These are phyloP conservation scores for Colletotrichum euphorbiae DNA, from an alignment of 2,329 filamentous ascomycete genomes.

Conservation along the genomic window DNA sequence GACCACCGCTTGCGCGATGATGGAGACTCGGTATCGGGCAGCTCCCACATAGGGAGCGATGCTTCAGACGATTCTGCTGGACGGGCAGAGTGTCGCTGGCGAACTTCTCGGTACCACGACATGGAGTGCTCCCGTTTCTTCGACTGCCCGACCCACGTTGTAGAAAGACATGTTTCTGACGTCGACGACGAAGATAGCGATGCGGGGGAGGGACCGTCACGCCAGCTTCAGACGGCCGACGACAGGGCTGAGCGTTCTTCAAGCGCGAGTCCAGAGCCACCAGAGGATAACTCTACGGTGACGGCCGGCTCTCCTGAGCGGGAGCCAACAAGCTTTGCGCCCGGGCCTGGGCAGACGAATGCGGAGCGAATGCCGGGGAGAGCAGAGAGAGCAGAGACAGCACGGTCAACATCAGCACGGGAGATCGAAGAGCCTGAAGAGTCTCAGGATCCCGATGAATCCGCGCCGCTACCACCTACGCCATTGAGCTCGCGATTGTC, in stretches of 20 bases:
- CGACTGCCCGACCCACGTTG: slow-evolving; percentile 61
- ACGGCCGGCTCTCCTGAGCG: slow-evolving; percentile 12
- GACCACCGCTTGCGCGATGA: slow-evolving; percentile 39
- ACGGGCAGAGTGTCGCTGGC: slow-evolving; percentile 51
- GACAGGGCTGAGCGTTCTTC: slow-evolving; percentile 5
- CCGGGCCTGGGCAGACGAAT: slow-evolving; percentile 35
- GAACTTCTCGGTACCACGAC: slow-evolving; percentile 52
- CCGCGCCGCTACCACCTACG: slow-evolving; percentile 33
- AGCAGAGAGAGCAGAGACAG: slow-evolving; percentile 19
- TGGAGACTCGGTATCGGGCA: slow-evolving; percentile 46
- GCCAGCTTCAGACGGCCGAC: slow-evolving; percentile 14
- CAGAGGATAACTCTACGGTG: not conserved
- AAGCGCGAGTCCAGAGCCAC: slow-evolving; percentile 3
- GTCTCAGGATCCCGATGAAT: slow-evolving; percentile 39
- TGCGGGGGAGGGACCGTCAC: slow-evolving; percentile 12
- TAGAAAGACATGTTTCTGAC: slow-evolving; percentile 53
- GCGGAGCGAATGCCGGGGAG: slow-evolving; percentile 18
- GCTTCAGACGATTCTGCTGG: slow-evolving; percentile 38
- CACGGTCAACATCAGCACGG: slow-evolving; percentile 38
- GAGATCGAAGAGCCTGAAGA: slow-evolving; percentile 25
- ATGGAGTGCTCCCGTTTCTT: slow-evolving; percentile 60
- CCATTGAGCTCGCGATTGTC: slow-evolving; percentile 35
- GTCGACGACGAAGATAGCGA: slow-evolving; percentile 41
- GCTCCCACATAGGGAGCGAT: slow-evolving; percentile 55
- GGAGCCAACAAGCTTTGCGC: slow-evolving; percentile 34